A percentile compares a stretch with the other conserved stretches of the same genome.
These are phyloP conservation scores for Luvunga scandens DNA, from an alignment of 345 rosid species.

Conservation along the genomic window DNA sequence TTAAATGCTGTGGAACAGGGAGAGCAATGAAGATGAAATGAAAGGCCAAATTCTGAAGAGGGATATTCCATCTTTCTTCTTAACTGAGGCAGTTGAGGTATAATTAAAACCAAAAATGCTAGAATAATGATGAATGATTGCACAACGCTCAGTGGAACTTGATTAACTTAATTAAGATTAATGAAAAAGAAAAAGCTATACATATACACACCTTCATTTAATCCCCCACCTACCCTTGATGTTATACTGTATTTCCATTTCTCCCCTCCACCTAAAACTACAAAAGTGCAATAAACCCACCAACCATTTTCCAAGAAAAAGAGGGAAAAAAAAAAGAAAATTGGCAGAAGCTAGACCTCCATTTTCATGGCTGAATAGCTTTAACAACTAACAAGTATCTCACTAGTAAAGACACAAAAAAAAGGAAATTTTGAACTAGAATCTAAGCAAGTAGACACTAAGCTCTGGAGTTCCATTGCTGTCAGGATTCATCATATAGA, in stretches of 20 bases:
- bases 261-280: conserved; percentile 38
- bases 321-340: not conserved
- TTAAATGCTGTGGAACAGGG: not conserved
- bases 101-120: conserved; percentile 11
- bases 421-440: conserved; percentile 21
- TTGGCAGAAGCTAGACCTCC: conserved; percentile 19
- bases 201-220: conserved; percentile 44
- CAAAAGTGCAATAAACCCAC: conserved; percentile 31
- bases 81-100: conserved; percentile 5
- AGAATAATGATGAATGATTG: conserved; percentile 34
- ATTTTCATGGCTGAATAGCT: conserved; percentile 26
- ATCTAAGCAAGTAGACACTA: conserved; percentile 89
- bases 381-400: conserved; percentile 23
- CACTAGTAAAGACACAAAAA: not conserved
- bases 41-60: not conserved
- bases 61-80: not conserved
- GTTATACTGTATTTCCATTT: conserved; percentile 32
- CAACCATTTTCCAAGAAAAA: conserved; percentile 23
- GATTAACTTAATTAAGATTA: conserved; percentile 21
- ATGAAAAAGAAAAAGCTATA: conserved; percentile 33
- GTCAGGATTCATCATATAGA: conserved; percentile 99
- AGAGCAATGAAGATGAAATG: not conserved
- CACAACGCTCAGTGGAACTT: conserved; percentile 29
- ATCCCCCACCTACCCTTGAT: conserved; percentile 33
- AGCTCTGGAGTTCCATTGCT: conserved; percentile 97